Percentiles rank a stretch among this genome's conserved stretches.
Conservation (phyloP, 2,329 filamentous ascomycete species). For the Claviceps spartinae region DNA sequence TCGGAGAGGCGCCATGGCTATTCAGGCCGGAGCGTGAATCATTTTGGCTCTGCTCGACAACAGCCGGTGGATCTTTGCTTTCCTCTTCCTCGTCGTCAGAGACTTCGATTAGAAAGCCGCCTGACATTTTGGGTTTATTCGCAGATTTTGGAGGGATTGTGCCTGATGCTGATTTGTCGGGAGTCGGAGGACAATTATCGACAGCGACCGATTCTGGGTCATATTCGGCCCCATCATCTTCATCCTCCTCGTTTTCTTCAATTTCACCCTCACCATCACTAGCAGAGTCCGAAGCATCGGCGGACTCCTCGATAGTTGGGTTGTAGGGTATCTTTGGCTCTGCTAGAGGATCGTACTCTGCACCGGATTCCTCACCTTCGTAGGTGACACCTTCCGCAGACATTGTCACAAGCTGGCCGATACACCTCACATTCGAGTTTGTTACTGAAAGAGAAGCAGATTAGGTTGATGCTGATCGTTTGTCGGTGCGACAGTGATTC, state of each 20-base stretch:
- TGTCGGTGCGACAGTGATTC: neutral
- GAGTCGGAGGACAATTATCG: slow-evolving; percentile 24
- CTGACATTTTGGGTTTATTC: slow-evolving; percentile 44
- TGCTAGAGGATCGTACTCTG: slow-evolving; percentile 41
- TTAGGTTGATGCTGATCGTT: neutral
- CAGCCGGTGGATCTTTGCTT: slow-evolving; percentile 10
- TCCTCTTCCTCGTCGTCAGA: slow-evolving; percentile 42
- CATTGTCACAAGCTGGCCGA: slow-evolving; percentile 13
- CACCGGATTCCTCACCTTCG: slow-evolving; percentile 39
- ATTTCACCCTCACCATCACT: slow-evolving; percentile 36
- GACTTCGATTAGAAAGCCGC: slow-evolving; percentile 46
- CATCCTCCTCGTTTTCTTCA: slow-evolving; percentile 36
- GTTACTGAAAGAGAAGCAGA: neutral
- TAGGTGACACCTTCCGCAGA: slow-evolving; percentile 31
- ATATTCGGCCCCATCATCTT: slow-evolving; percentile 43
- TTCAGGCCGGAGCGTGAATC: slow-evolving; percentile 8
- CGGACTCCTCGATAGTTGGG: slow-evolving; percentile 39
- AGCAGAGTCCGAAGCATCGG: slow-evolving; percentile 31
- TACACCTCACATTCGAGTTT: neutral
- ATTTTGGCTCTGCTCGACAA: neutral
- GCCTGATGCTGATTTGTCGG: slow-evolving; percentile 16
- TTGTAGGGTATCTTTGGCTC: slow-evolving; percentile 36
- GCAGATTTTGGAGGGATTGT: slow-evolving; percentile 16
- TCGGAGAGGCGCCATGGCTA: slow-evolving; percentile 11
- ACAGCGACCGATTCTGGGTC: slow-evolving; percentile 42